Evolutionary conservation across 2,329 filamentous ascomycete genomes (phyloP), one percentile per base, ranked within the genome.

Genomic region (Clathrospora elynae): DNA sequence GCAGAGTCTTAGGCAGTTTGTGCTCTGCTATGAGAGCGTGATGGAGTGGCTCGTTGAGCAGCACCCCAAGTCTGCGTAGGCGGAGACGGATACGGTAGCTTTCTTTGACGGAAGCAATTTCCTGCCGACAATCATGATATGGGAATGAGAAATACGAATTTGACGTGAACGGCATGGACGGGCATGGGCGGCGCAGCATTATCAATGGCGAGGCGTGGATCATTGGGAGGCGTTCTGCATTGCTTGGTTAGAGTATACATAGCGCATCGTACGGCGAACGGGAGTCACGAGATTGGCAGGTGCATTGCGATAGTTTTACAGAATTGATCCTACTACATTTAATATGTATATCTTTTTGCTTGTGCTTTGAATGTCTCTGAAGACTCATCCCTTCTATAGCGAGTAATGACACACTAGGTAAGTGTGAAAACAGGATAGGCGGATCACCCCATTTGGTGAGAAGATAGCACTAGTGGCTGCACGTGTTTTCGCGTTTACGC

Each of bases 1-100:
- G 29, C 93, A 97, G 71, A 96, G 87, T 61, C 74, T 97, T 44
- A 79, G 89, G 48, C 93, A 99, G 68, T 97, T 87, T 72, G 92
- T 96, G 35, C 82, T 99, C 22, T 99, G 93, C 70, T 99, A 99
- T 69, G 93, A 99, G 74, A 95, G 88, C 26, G 80, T 97, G 5
- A 74, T 95, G 40, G 92, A 97, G 71, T 99, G 92, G 90, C 71
- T 93, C 18, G 76, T 78, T 8, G 70, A 75, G 57, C 72, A 77
- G 55, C 56, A 69, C 35, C 61, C 62, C 11, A 64, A 62, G 39
- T 62, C 61, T n/a, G 62, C 61, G 17, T 68, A 60, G 37, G 36
- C 24, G 29, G 23, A 28, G 16, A 29, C 19, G 28, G 12, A 12
- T 17, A 14, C 14, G 29, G 14, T 31, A 19, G 12, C 23, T 23